Conservation (phyloP, 1,284 basidiomycete genomes). For the Phylloboletellus chloephorus region DNA sequence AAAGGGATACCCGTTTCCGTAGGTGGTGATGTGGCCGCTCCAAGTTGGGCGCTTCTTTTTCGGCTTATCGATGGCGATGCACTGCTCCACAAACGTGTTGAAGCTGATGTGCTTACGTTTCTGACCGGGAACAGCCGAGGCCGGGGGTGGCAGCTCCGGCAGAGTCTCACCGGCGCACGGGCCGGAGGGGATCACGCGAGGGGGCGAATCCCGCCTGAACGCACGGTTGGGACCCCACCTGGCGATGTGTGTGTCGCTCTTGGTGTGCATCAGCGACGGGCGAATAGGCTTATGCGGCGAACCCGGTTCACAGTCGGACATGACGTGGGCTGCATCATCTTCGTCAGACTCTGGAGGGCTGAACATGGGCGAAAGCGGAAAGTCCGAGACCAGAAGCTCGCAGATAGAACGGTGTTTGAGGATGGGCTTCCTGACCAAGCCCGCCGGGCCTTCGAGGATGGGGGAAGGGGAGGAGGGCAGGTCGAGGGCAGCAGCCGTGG, state of each 20-base stretch:
- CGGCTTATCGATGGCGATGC: conserved; percentile 86
- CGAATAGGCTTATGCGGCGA: conserved; percentile 28
- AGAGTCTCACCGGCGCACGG: no score
- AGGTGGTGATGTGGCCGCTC: conserved; percentile 10
- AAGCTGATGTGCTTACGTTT: conserved; percentile 89
- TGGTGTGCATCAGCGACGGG: conserved; percentile 68
- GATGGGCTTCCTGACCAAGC: conserved; percentile 73
- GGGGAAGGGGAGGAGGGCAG: conserved; percentile 33
- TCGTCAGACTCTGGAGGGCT: conserved; percentile 39
- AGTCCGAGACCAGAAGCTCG: conserved; percentile 74
- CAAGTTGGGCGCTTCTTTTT: conserved; percentile 25
- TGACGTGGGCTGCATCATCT: conserved; percentile 24
- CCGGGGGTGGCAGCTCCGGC: no score
- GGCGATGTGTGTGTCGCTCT: conserved; percentile 76
- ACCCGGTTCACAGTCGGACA: conserved; percentile 16
- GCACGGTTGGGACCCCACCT: conserved; percentile 46
- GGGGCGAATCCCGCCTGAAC: conserved; percentile 64
- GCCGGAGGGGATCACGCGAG: conserved; percentile 42
- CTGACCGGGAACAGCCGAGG: conserved; percentile 33
- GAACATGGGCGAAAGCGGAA: conserved; percentile 58
- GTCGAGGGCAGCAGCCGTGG: conserved; percentile 32
- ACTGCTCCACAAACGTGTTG: conserved; percentile 98
- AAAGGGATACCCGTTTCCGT: conserved; percentile 24
- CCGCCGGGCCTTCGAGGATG: conserved; percentile 28
- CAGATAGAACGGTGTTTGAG: conserved; percentile 93